Base-by-base conservation (phyloP, 768 basidiomycete genomes). In the Lactifluus piperatus region DNA sequence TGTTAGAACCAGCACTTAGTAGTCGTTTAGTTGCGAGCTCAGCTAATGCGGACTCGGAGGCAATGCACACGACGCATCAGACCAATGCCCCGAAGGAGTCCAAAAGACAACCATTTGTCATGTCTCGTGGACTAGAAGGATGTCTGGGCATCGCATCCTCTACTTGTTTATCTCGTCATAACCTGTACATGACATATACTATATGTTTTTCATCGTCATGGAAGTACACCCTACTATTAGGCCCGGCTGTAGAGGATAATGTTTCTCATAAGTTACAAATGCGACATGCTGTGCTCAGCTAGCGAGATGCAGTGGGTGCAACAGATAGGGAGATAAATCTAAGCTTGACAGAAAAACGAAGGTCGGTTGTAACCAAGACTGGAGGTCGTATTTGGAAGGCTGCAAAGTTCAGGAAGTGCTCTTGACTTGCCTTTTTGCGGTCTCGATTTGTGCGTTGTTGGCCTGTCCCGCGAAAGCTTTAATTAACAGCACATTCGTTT, bases 371-470 rank as follows among this genome's bases (percentile, higher is more conserved):
- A 18, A 34, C 29, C 14, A 44, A 37, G 16, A 8, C 13, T 14
- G 20, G 29, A 24, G 20, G 20, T n/a, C 20, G 16, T 39, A 20
- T n/a, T 26, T 51, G n/a, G 18, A 5, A 39, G 30, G 43, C n/a
- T 44, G 30, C 24, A 51, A 41, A 14, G 18, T 11, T 62, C 43
- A 63, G 45, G 44, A 66, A 53, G 58, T 54, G 55, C 57, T 59
- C 56, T 68, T 70, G 34, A 58, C 61, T 51, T 74, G 73, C 70
- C 88, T 90, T 76, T 81, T 90, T 45, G 88, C 92, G 4, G 86
- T 88, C 4, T 91, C 92, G 57, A 95, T 82, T 4, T 83, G 86
- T 47, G 93, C 94, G 67, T 88, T 92, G 71, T 94, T 95, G 63
- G 94, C 92, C 89, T 94, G 8, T 54, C 34, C 27, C 44, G 2